phyloP scores from a whole-genome alignment of 108 stramenopile species.

The Cylindrotheca fusiformis region DNA sequence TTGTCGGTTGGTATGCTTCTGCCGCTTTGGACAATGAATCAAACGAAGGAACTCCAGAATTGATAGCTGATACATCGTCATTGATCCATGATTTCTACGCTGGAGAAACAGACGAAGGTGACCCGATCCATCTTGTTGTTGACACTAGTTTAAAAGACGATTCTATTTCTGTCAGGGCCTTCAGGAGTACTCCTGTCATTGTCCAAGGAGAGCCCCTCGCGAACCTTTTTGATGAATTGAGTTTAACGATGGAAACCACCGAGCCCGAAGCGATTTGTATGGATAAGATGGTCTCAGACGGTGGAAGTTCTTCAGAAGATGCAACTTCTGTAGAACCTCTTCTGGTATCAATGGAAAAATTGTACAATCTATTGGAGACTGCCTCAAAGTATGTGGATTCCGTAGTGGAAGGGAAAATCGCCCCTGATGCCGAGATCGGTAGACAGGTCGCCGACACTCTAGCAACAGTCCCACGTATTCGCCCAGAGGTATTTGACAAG shows the following conservation, averaged over 20 bases:
- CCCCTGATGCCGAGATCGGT: slow-evolving; percentile 73
- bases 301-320: slow-evolving; percentile 8
- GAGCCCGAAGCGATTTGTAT: slow-evolving; percentile 90
- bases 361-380: slow-evolving; percentile 80
- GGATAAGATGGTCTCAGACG: slow-evolving; percentile 67
- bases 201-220: slow-evolving; percentile 83
- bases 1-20: slow-evolving; percentile 97
- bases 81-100: slow-evolving; percentile 97
- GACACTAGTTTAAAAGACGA: slow-evolving; percentile 76
- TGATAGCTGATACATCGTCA: slow-evolving; percentile 88
- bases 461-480: slow-evolving; percentile 83
- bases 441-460: slow-evolving; percentile 83
- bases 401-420: slow-evolving; percentile 73
- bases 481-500: slow-evolving; percentile 88
- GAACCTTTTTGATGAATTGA: slow-evolving; percentile 90
- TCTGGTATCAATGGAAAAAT: slow-evolving; percentile 69
- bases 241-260: slow-evolving; percentile 58
- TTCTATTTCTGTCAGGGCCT: slow-evolving; percentile 76
- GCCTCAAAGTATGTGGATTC: slow-evolving; percentile 81
- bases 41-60: slow-evolving; percentile 23
- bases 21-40: slow-evolving; percentile 43
- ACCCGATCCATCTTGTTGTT: slow-evolving; percentile 87
- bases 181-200: slow-evolving; percentile 65
- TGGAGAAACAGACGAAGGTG: slow-evolving; percentile 84
- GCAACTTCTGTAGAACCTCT: slow-evolving; percentile 30